Conservation (phyloP, 2,329 filamentous ascomycete genomes). For the Cladosporium sp. region DNA sequence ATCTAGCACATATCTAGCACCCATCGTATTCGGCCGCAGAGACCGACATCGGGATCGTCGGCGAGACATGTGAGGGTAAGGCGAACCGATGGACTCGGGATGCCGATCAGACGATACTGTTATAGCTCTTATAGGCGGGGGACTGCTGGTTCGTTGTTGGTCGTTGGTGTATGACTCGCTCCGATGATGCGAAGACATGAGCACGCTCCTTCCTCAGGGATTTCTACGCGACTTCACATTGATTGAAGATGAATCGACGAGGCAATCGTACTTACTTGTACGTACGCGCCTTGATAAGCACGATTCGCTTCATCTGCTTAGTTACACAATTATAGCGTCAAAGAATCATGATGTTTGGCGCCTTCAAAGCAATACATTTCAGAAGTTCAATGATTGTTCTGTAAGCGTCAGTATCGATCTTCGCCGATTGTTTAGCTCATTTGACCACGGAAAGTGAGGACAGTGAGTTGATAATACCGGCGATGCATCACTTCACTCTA, state of each 20-base stretch:
- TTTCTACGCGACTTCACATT: not conserved
- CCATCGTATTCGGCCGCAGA: not conserved
- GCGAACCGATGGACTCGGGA: not conserved
- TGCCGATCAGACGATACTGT: not conserved
- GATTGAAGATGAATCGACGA: not conserved
- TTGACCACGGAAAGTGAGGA: conserved; percentile 65
- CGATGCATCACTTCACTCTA: conserved; percentile 45
- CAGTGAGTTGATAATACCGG: conserved; percentile 86
- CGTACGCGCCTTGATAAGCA: not conserved
- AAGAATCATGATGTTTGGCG: conserved; percentile 65
- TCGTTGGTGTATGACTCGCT: not conserved
- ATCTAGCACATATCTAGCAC: not conserved
- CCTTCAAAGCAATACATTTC: conserved; percentile 79
- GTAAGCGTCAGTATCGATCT: conserved; percentile 79
- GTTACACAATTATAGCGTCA: not conserved
- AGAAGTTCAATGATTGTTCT: conserved; percentile 71
- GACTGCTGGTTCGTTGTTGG: not conserved
- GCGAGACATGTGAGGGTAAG: not conserved
- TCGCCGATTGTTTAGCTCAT: conserved; percentile 91
- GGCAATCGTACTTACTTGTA: not conserved
- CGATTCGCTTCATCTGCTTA: not conserved
- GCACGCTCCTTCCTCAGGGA: not conserved
- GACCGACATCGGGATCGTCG: not conserved
- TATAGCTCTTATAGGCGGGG: not conserved
- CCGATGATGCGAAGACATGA: not conserved